Conservation (phyloP, 2,329 filamentous ascomycete species). For the Gliomastix tumulicola region DNA sequence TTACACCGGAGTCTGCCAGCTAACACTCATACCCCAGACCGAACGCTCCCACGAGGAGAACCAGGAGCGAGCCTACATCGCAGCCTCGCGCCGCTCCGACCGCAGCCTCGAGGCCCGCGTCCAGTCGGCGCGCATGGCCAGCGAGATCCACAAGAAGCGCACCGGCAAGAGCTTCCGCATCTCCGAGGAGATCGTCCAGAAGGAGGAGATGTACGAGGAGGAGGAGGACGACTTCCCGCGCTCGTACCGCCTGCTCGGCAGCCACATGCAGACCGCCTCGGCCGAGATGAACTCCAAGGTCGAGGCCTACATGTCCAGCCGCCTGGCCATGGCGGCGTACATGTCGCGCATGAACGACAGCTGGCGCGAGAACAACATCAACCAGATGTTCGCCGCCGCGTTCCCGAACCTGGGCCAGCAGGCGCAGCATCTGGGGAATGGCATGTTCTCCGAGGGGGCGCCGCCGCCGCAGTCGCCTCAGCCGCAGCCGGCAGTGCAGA, state of each 20-base stretch:
- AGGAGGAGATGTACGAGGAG: conserved; percentile 95
- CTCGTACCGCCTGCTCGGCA: conserved; percentile 56
- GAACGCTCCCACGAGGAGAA: conserved; percentile 76
- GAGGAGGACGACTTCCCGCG: conserved; percentile 75
- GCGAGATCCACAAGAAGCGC: conserved; percentile 82
- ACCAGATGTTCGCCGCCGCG: conserved; percentile 35
- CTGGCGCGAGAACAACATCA: conserved; percentile 37
- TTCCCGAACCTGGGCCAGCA: conserved; percentile 30
- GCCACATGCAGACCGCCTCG: conserved; percentile 54
- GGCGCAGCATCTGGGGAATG: conserved; percentile 4
- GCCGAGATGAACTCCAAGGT: conserved; percentile 55
- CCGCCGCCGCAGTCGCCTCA: not conserved
- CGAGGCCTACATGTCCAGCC: conserved; percentile 37
- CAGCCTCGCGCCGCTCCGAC: conserved; percentile 80
- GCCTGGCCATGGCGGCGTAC: conserved; percentile 33
- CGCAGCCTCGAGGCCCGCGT: conserved; percentile 81
- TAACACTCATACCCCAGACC: no score
- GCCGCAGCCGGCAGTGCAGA: conserved; percentile 6
- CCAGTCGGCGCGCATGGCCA: conserved; percentile 80
- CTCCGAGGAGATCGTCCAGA: conserved; percentile 77
- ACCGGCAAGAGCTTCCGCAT: conserved; percentile 79
- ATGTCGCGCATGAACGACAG: conserved; percentile 25
- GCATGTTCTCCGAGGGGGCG: conserved; percentile 2
- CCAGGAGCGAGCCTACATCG: conserved; percentile 84
- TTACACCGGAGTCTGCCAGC: no score